phyloP scores from a whole-genome alignment of 2,329 filamentous ascomycete genomes.

The Xylariales sp. region DNA sequence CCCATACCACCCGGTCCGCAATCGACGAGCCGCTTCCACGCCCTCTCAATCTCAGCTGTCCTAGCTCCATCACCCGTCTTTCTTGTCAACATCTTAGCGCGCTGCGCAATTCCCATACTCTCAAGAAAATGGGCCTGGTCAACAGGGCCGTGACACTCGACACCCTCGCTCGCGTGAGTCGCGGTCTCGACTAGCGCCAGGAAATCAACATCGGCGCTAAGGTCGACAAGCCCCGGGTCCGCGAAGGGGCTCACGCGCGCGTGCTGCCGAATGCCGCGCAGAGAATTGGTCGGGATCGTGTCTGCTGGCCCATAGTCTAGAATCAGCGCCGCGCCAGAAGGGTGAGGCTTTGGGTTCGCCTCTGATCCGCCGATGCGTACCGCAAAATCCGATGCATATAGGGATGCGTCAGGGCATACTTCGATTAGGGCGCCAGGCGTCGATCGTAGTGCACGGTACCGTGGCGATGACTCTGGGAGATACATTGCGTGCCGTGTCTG shows the following conservation, averaged over 20 bases:
- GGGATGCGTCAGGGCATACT: slow-evolving; percentile 86
- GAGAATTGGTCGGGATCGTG: slow-evolving; percentile 85
- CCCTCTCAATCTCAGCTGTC: slow-evolving; percentile 72
- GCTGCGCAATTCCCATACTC: slow-evolving; percentile 83
- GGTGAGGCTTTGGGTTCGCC: slow-evolving; percentile 64
- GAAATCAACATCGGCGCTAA: slow-evolving; percentile 96
- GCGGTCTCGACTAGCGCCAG: slow-evolving; percentile 85
- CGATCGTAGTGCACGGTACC: slow-evolving; percentile 80
- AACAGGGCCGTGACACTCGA: slow-evolving; percentile 93
- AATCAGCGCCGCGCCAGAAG: slow-evolving; percentile 90
- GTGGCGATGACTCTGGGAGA: slow-evolving; percentile 82
- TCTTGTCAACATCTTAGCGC: slow-evolving; percentile 74
- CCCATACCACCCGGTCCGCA: slow-evolving; percentile 88
- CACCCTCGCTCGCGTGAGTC: slow-evolving; percentile 76
- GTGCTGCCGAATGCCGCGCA: slow-evolving; percentile 88
- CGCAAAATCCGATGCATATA: slow-evolving; percentile 85
- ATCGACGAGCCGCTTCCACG: slow-evolving; percentile 88
- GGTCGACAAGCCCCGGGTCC: slow-evolving; percentile 83
- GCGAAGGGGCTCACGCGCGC: slow-evolving; percentile 81
- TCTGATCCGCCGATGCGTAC: slow-evolving; percentile 80
- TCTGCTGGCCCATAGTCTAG: slow-evolving; percentile 90
- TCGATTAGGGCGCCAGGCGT: slow-evolving; percentile 81
- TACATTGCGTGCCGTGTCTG: slow-evolving; percentile 86
- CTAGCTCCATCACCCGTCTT: slow-evolving; percentile 58
- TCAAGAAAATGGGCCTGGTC: slow-evolving; percentile 84